phyloP scores from a whole-genome alignment of 495 filamentous ascomycete genomes.

The Echria macrotheca region DNA sequence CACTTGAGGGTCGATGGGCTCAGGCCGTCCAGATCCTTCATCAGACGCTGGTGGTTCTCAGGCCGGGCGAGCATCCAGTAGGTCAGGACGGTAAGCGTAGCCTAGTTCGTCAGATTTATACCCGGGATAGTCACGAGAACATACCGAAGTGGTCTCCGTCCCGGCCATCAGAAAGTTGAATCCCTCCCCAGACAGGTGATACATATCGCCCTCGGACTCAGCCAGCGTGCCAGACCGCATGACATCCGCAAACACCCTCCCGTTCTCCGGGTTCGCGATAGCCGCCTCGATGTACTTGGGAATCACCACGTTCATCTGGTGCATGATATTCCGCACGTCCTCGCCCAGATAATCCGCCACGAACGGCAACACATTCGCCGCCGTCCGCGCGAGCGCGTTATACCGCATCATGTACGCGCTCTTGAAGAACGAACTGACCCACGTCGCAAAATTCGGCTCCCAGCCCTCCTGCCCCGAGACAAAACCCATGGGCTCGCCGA shows the following conservation, averaged over 20 bases:
- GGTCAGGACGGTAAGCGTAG: slow-evolving; percentile 26
- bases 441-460: slow-evolving; percentile 24
- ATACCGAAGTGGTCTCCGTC: slow-evolving; percentile 24
- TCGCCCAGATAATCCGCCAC: slow-evolving; percentile 21
- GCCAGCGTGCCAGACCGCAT: slow-evolving; percentile 17
- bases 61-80: slow-evolving; percentile 30
- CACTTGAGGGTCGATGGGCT: slow-evolving; percentile 20
- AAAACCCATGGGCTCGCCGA: slow-evolving; percentile 27
- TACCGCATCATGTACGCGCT: slow-evolving; percentile 30
- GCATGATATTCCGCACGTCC: slow-evolving; percentile 15
- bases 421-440: slow-evolving; percentile 21
- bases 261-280: slow-evolving; percentile 9
- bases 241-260: slow-evolving; percentile 19
- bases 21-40: slow-evolving; percentile 22
- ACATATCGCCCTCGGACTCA: slow-evolving; percentile 22
- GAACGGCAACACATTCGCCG: slow-evolving; percentile 14
- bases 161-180: slow-evolving; percentile 26
- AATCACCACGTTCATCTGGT: slow-evolving; percentile 18
- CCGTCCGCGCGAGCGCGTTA: slow-evolving; percentile 10
- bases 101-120: slow-evolving; percentile 13
- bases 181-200: slow-evolving; percentile 27
- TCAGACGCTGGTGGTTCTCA: slow-evolving; percentile 21
- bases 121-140: neutral
- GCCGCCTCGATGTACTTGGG: slow-evolving; percentile 17
- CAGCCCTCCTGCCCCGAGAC: slow-evolving; percentile 21